phyloP scores from a whole-genome alignment of 1,284 basidiomycete genomes.

The Trametes hirsuta region DNA sequence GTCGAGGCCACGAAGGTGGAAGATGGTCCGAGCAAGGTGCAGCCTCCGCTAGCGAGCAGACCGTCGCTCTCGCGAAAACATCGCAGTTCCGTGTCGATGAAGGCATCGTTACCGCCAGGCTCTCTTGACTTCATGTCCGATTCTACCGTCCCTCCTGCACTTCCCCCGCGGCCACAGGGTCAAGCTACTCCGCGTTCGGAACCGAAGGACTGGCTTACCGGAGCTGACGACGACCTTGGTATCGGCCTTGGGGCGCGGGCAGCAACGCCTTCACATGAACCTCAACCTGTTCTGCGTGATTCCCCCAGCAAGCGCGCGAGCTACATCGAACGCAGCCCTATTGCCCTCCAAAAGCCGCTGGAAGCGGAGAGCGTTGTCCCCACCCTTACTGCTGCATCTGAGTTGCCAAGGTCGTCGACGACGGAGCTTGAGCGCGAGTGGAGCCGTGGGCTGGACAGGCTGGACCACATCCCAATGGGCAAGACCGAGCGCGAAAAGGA shows the following conservation, averaged over 20 bases:
- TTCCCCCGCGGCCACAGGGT: slow-evolving; percentile 29
- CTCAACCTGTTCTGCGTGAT: slow-evolving; percentile 57
- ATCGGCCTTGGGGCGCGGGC: slow-evolving; percentile 8
- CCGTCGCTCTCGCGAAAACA: slow-evolving; percentile 30
- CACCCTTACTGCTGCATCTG: slow-evolving; percentile 3
- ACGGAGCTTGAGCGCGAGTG: slow-evolving; percentile 26
- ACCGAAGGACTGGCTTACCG: slow-evolving; percentile 73
- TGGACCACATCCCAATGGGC: slow-evolving; percentile 21
- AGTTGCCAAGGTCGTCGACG: slow-evolving; percentile 9
- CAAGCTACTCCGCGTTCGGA: slow-evolving; percentile 17
- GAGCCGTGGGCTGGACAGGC: slow-evolving; percentile 20
- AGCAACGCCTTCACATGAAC: slow-evolving; percentile 9
- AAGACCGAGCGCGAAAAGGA: slow-evolving; percentile 22
- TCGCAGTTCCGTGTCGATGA: slow-evolving; percentile 26
- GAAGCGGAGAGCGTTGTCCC: slow-evolving; percentile 46
- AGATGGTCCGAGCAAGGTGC: slow-evolving; percentile 20
- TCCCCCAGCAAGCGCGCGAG: slow-evolving; percentile 75
- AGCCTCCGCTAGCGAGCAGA: slow-evolving; percentile 16
- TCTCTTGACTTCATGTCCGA: slow-evolving; percentile 19
- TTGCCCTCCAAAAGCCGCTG: slow-evolving; percentile 47
- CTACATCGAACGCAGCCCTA: slow-evolving; percentile 55
- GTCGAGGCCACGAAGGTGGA: slow-evolving; percentile 19
- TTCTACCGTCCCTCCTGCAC: slow-evolving; percentile 19
- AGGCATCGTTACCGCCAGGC: slow-evolving; percentile 15
- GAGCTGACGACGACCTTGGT: slow-evolving; percentile 50